Conservation (phyloP, 169 alveolate species). For the Plasmodium blacklocki region DNA sequence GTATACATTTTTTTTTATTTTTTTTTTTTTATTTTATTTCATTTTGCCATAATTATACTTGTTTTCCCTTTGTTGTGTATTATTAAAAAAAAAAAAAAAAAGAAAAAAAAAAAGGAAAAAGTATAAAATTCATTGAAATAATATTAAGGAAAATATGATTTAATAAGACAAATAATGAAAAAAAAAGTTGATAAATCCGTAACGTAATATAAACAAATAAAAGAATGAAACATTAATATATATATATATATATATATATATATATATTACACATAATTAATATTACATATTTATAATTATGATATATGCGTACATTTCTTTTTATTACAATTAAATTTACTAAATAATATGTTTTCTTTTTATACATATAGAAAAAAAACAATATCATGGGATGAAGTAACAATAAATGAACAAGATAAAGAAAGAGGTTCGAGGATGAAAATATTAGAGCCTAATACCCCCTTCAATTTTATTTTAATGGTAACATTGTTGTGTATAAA, state of each 20-base stretch:
- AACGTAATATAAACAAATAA: conserved; percentile 37
- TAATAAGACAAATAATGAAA: conserved; percentile 72
- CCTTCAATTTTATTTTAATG: conserved; percentile 83
- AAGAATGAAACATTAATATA: background rate
- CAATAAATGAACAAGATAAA: conserved; percentile 89
- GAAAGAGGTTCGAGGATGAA: conserved; percentile 89
- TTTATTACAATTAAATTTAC: background rate
- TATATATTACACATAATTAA: background rate
- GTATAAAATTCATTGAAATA: too few species aligned
- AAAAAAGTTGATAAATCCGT: conserved; percentile 57
- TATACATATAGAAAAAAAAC: conserved; percentile 73
- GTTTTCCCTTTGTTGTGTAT: too few species aligned
- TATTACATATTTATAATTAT: background rate
- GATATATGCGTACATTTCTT: conserved; percentile 5
- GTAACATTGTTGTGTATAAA: conserved; percentile 13
- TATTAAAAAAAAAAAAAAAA: too few species aligned
- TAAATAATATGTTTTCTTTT: background rate
- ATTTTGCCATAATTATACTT: too few species aligned
- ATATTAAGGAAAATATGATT: conserved; percentile 37
- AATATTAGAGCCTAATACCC: conserved; percentile 88
- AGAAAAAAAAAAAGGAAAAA: too few species aligned
- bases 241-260: conserved; percentile 8
- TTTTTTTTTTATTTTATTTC: too few species aligned
- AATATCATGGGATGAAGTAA: conserved; percentile 88
- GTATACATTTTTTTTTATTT: too few species aligned